These are phyloP conservation scores for Vachellia collinsii DNA, from an alignment of 306 rosid genomes.

Conservation along the genomic window DNA sequence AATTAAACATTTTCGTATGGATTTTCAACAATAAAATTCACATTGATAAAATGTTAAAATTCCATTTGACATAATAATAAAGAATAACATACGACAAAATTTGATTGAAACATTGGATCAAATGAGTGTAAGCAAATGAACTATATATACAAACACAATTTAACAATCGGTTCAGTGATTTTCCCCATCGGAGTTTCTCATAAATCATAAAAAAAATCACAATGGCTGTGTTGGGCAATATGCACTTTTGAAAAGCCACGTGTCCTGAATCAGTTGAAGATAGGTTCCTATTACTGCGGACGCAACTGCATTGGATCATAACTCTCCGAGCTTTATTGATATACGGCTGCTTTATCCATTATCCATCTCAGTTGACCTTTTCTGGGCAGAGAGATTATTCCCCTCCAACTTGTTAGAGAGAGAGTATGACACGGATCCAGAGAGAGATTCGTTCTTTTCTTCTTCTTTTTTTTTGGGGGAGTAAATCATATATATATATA, in stretches of 20 bases:
- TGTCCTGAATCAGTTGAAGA: neutral
- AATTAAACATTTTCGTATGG: too few relatives aligned
- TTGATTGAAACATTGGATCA: too few relatives aligned
- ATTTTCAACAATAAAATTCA: too few relatives aligned
- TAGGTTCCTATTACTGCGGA: neutral
- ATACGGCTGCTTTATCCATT: slow-evolving; percentile 30
- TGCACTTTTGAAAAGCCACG: neutral
- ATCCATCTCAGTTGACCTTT: slow-evolving; percentile 38
- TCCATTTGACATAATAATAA: too few relatives aligned
- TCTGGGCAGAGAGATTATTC: slow-evolving; percentile 53
- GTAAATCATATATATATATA: neutral
- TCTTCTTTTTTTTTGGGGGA: too few relatives aligned
- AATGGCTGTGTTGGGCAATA: neutral
- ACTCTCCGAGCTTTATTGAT: neutral
- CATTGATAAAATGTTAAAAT: too few relatives aligned
- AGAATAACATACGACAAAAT: too few relatives aligned
- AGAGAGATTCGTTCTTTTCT: neutral
- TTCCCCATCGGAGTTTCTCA: too few relatives aligned
- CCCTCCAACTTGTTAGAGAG: slow-evolving; percentile 41
- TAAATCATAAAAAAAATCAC: too few relatives aligned
- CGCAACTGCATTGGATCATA: neutral
- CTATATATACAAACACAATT: too few relatives aligned
- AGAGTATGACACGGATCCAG: slow-evolving; percentile 1
- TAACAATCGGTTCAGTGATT: too few relatives aligned
- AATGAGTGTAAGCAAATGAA: too few relatives aligned